Conservation (phyloP, 2,329 filamentous ascomycete genomes). For the Neofusicoccum sp. region DNA sequence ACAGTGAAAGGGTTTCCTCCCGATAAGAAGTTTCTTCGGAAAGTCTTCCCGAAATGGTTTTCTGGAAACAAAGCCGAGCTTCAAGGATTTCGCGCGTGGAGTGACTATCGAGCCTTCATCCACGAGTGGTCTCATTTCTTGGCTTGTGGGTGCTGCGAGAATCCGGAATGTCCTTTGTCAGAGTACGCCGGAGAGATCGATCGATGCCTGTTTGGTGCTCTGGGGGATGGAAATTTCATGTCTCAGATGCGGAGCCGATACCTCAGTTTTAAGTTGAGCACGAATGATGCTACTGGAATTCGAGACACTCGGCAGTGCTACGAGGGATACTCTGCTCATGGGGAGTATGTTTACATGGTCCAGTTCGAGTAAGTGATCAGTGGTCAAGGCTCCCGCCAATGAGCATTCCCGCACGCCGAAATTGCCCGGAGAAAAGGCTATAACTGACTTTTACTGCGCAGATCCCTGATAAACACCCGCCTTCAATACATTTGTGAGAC, state of each 20-base stretch:
- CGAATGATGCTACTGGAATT: neutral
- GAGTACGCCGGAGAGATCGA: slow-evolving; percentile 16
- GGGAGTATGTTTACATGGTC: neutral
- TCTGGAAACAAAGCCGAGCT: neutral
- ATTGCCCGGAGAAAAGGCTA: neutral
- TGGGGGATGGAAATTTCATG: slow-evolving; percentile 18
- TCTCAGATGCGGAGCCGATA: slow-evolving; percentile 8
- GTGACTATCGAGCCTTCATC: slow-evolving; percentile 9
- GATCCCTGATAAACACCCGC: neutral
- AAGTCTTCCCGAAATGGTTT: neutral
- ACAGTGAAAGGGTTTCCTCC: neutral
- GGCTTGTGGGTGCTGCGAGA: slow-evolving; percentile 4
- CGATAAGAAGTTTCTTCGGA: neutral
- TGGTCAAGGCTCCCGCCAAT: neutral
- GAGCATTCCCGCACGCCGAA: neutral
- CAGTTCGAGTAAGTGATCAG: slow-evolving; percentile 1
- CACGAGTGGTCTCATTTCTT: slow-evolving; percentile 14
- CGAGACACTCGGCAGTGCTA: neutral
- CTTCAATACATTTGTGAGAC: neutral
- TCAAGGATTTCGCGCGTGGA: neutral
- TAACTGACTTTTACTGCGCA: neutral
- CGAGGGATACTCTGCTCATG: neutral
- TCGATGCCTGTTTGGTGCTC: slow-evolving; percentile 19
- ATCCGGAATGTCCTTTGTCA: neutral
- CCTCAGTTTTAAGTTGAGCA: slow-evolving; percentile 10